phyloP scores from a whole-genome alignment of 345 rosid species.

The Aethionema arabicum region DNA sequence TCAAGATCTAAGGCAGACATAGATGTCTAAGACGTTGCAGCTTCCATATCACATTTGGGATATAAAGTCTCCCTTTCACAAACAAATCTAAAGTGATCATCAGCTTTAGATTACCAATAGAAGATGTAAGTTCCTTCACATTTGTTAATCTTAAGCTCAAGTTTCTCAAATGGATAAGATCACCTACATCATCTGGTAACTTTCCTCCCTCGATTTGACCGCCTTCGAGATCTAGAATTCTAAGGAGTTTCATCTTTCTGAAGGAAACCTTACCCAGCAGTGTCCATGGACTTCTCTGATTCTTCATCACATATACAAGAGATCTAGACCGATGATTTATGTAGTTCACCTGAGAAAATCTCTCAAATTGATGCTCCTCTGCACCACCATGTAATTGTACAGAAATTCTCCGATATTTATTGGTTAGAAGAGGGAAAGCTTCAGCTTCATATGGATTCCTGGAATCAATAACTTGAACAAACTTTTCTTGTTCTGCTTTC shows the following conservation, averaged over 20 bases:
- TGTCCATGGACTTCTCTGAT: conserved; percentile 28
- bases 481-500: conserved; percentile 31
- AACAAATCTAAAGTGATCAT: conserved; percentile 34
- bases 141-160: conserved; percentile 28
- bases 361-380: conserved; percentile 26
- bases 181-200: conserved; percentile 36
- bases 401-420: conserved; percentile 37
- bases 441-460: conserved; percentile 11
- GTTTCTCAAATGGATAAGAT: conserved; percentile 41
- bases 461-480: conserved; percentile 26
- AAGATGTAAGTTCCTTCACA: conserved; percentile 27
- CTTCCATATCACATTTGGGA: conserved; percentile 36
- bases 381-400: conserved; percentile 32
- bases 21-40: conserved; percentile 28
- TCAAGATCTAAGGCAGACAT: conserved; percentile 29
- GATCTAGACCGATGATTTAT: conserved; percentile 36
- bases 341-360: conserved; percentile 26
- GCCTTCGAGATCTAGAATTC: conserved; percentile 43
- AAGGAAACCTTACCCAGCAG: conserved; percentile 32
- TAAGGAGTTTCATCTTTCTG: conserved; percentile 35
- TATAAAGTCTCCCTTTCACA: conserved; percentile 16
- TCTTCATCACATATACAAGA: conserved; percentile 36
- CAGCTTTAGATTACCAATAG: conserved; percentile 23
- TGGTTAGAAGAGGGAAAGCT: conserved; percentile 9
- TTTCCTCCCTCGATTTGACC: conserved; percentile 26